Evolutionary conservation across 2,329 filamentous ascomycete species (phyloP).

Genomic region (Colletotrichum sp.): DNA sequence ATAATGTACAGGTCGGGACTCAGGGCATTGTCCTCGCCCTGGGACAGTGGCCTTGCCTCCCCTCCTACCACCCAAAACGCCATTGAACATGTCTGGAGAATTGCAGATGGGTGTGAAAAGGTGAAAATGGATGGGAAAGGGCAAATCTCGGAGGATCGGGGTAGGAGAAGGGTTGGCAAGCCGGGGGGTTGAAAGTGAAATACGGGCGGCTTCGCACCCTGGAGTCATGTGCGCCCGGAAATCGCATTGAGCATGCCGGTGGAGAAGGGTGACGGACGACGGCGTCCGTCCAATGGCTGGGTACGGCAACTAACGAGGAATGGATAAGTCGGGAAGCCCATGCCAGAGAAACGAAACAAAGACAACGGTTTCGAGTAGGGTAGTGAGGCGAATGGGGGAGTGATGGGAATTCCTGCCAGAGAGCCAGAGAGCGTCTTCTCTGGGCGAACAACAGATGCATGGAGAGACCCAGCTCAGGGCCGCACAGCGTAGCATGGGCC

Average conservation of each 20-base stretch:
- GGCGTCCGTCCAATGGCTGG: conserved; percentile 1
- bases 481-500: conserved; percentile 12
- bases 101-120: neutral
- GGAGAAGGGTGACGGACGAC: conserved; percentile 13
- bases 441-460: conserved; percentile 2
- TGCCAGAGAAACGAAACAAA: conserved; percentile 19
- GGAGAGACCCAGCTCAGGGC: conserved; percentile 13
- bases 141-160: neutral
- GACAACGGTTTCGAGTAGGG: conserved; percentile 5
- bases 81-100: conserved; percentile 38
- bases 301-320: conserved; percentile 16
- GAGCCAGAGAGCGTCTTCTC: neutral
- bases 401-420: neutral
- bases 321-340: conserved; percentile 12
- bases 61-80: conserved; percentile 24
- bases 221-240: conserved; percentile 21
- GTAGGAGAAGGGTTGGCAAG: neutral
- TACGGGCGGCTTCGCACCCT: conserved; percentile 13
- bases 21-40: neutral
- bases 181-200: conserved; percentile 18
- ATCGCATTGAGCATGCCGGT: conserved; percentile 10
- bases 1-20: conserved; percentile 29
- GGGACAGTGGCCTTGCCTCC: conserved; percentile 13
- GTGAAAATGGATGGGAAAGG: neutral
- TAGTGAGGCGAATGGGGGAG: conserved; percentile 10